Evolutionary conservation across 768 basidiomycete species (phyloP), one percentile per base, ranked within the genome.

Genomic region (Pleurotus djamor): DNA sequence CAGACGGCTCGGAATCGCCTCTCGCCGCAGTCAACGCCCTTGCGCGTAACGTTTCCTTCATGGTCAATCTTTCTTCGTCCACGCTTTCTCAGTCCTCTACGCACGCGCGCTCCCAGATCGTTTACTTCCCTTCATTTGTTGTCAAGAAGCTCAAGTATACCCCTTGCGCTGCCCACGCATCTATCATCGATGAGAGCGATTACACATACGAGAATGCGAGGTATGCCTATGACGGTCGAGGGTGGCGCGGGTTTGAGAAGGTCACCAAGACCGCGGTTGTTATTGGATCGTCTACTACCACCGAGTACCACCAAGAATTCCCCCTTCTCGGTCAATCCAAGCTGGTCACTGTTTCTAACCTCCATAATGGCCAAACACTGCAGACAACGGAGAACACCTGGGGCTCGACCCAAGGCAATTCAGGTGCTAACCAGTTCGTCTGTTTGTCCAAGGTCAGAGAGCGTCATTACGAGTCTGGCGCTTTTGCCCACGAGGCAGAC

Each of bases 111-210:
- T 62, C 49, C 16, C 49, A 62, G 32, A 35, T 62, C 38, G 61
- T 62, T 8, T 62, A 62, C 58, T 62, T 62, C 51, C 61, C 61
- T 4, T 59, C 61, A 1, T 62, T 44, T 50, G 61, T 62, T 16
- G 61, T 62, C 14, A 62, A 62, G 51, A 16, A 59, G 17, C 58
- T 62, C 45, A 47, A 36, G 17, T 44, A 58, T 52, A 55, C 61
- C 7, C 61, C 61, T 5, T 62, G 59, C 37, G 50, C 61, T 4
- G 58, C 52, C 10, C 43, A 47, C 13, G 17, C 61, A 17, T 45
- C 32, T 28, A 37, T 62, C 4, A 14, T 51, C 5, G 61, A 62
- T 50, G 41, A 62, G 44, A 62, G 48, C n/a, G 49, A 59, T n/a
- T 62, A 62, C 49, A 48, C 43, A 1, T 62, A 62, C 49, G 44